Conservation (phyloP, 2,329 filamentous ascomycete genomes). For the Trichoderma sp. region DNA sequence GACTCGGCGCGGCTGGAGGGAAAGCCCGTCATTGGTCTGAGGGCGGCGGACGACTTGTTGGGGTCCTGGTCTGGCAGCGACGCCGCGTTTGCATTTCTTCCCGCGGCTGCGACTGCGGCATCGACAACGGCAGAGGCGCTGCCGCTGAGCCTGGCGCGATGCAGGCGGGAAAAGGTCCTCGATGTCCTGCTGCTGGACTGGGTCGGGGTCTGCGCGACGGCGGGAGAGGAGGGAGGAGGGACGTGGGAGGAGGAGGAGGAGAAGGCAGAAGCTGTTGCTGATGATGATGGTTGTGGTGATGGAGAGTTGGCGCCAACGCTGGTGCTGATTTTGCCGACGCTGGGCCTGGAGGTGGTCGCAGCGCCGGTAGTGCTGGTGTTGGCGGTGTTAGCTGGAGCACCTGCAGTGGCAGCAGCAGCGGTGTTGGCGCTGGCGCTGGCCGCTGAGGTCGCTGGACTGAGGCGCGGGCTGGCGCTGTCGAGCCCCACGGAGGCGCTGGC, state of each 20-base stretch:
- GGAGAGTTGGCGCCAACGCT: background rate
- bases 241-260: background rate
- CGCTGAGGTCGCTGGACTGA: slow-evolving; percentile 8
- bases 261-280: background rate
- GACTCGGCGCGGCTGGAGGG: slow-evolving; percentile 48
- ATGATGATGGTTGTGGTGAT: background rate
- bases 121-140: slow-evolving; percentile 34
- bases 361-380: background rate
- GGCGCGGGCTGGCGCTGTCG: slow-evolving; percentile 7
- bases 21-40: slow-evolving; percentile 42
- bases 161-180: slow-evolving; percentile 23
- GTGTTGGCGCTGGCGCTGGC: background rate
- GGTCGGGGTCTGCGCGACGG: background rate
- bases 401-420: background rate
- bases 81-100: slow-evolving; percentile 46
- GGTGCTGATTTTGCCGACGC: background rate
- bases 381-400: background rate
- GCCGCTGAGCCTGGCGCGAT: slow-evolving; percentile 33
- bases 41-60: slow-evolving; percentile 34
- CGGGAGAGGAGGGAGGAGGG: background rate
- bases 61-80: slow-evolving; percentile 42
- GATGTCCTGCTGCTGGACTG: slow-evolving; percentile 10
- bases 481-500: slow-evolving; percentile 23
- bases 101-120: slow-evolving; percentile 24
- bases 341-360: background rate